Evolutionary conservation across 305 asterid genomes (phyloP).

Genomic region (Solanum chacoense): DNA sequence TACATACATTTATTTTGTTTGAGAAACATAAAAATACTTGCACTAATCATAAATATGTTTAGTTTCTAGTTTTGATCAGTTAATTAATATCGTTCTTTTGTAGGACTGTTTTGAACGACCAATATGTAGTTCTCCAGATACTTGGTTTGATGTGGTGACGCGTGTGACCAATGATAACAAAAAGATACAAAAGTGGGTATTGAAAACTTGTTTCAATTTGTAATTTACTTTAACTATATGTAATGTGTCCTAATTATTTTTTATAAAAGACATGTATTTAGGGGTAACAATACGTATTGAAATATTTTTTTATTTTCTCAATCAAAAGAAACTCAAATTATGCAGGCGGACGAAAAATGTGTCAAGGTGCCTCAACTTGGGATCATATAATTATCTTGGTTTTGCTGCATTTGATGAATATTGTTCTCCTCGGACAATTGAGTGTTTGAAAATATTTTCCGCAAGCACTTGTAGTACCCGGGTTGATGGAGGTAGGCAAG

Average conservation of each 20-base stretch:
- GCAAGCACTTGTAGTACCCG: conserved; percentile 88
- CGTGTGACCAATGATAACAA: conserved; percentile 79
- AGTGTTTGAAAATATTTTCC: conserved; percentile 57
- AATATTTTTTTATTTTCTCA: background rate
- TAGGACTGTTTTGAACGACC: conserved; percentile 98
- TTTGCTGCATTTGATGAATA: conserved; percentile 92
- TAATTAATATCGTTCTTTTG: background rate
- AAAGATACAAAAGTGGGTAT: conserved; percentile 65
- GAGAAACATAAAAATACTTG: background rate
- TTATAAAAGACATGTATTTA: background rate
- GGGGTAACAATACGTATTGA: background rate
- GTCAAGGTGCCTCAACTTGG: conserved; percentile 75
- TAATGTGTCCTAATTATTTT: background rate
- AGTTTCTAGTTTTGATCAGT: background rate
- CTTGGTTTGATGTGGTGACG: conserved; percentile 96
- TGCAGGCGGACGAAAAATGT: conserved; percentile 60
- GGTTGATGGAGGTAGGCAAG: conserved; percentile 74
- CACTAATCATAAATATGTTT: background rate
- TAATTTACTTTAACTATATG: background rate
- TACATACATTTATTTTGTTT: background rate
- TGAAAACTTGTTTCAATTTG: background rate
- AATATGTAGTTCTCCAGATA: conserved; percentile 90
- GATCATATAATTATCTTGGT: conserved; percentile 89
- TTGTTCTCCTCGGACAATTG: conserved; percentile 83
- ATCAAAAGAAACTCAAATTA: background rate